Base-by-base conservation (phyloP, 495 filamentous ascomycete genomes). In the Penicillium daleae region DNA sequence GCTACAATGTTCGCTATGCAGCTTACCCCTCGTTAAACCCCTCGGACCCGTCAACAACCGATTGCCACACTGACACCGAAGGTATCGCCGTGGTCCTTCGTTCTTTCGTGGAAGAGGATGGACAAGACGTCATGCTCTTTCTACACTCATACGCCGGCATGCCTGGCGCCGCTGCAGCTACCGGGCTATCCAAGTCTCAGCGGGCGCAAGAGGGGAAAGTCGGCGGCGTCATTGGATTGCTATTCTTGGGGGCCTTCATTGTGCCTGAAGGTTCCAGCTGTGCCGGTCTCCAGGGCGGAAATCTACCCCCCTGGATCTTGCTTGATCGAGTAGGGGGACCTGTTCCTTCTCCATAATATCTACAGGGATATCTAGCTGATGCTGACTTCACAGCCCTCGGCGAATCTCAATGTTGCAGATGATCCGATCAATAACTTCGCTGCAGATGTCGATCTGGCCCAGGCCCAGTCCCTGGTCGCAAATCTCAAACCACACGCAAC, bases 121-220 rank as follows among this genome's bases (percentile, higher is more conserved):
- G 73, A 31, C 60, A 61, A 53, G 71, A 76, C 24, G 62, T 74
- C 7, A 51, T 72, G 12, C 56, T 76, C 1, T 27, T 76, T 8
- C 63, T 74, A 63, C 75, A 77, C 55, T 76, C 73, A 1, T 77
- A 77, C 49, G 72, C 65, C 0, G 69, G 71, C 4, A 71, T 74
- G 60, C 71, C 70, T 13, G 73, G 73, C 1, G 61, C 68, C 1
- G 66, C 66, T 4, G 73, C 72, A 5, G 72, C 69, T 0, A 48
- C 15, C 6, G 67, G 68, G 0, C 42, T 71, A 10, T 50, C 57
- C 17, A 71, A 66, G 39, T 59, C 63, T 0, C 57, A 67, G 31
- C 66, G 66, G n/a, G n/a, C 26, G 17, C 46, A 59, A 53, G 56
- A 69, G 6, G 65, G 65, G 27, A 65, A 72, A 53, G 13, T 49